Evolutionary conservation across 2,329 filamentous ascomycete species (phyloP).

Genomic region (Trichoderma gracile): DNA sequence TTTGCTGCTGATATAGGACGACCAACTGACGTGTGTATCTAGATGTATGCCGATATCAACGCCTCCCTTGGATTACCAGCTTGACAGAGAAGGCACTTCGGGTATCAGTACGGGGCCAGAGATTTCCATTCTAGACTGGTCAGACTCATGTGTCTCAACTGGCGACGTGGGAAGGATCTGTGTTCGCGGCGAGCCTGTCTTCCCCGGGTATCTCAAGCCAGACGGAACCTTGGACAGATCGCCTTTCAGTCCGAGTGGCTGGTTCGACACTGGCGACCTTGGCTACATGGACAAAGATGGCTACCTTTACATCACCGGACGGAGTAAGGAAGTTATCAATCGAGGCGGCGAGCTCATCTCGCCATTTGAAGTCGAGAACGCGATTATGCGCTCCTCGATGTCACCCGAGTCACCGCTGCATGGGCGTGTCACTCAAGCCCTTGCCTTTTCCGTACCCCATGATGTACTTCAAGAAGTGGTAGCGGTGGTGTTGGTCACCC

Average conservation of each 20-base stretch:
- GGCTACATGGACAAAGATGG: constrained; percentile 53
- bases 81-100: constrained; percentile 56
- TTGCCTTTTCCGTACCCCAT: constrained; percentile 56
- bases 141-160: constrained; percentile 35
- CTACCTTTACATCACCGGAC: constrained; percentile 56
- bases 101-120: constrained; percentile 55
- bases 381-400: constrained; percentile 50
- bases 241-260: constrained; percentile 50
- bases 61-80: constrained; percentile 52
- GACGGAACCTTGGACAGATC: constrained; percentile 47
- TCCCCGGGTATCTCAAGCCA: constrained; percentile 50
- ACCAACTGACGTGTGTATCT: not conserved
- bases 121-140: constrained; percentile 50
- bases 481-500: constrained; percentile 53
- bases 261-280: constrained; percentile 58
- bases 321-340: constrained; percentile 59
- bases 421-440: constrained; percentile 48
- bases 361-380: constrained; percentile 60
- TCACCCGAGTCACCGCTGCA: constrained; percentile 46
- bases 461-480: constrained; percentile 58
- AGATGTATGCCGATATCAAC: constrained; percentile 59
- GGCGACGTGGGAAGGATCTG: constrained; percentile 50
- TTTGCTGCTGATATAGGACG: not conserved
- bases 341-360: constrained; percentile 60
- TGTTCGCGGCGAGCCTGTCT: constrained; percentile 54